These are phyloP conservation scores for Arachnopeziza araneosa DNA, from an alignment of 2,329 filamentous ascomycete species.

Conservation along the genomic window DNA sequence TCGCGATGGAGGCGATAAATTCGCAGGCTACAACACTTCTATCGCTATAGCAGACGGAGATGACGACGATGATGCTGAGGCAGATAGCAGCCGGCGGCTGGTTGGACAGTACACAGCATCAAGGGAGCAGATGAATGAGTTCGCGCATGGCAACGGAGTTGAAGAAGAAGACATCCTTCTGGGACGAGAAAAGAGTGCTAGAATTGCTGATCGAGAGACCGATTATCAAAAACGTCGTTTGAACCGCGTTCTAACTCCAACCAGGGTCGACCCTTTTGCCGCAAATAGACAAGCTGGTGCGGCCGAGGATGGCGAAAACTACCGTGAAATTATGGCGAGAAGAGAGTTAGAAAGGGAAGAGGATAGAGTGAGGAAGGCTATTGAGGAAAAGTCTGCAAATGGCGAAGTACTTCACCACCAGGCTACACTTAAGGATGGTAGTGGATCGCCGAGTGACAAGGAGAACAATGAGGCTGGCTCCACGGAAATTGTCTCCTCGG, in stretches of 20 bases:
- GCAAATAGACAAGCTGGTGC: slow-evolving; percentile 64
- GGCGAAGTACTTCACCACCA: slow-evolving; percentile 58
- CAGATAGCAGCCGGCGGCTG: slow-evolving; percentile 69
- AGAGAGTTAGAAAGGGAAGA: slow-evolving; percentile 92
- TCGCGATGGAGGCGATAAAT: slow-evolving; percentile 70
- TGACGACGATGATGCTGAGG: slow-evolving; percentile 69
- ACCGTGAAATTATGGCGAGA: slow-evolving; percentile 84
- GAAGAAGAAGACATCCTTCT: slow-evolving; percentile 89
- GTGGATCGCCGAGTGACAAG: slow-evolving; percentile 49
- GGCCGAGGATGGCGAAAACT: slow-evolving; percentile 69
- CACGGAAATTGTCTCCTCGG: slow-evolving; percentile 55
- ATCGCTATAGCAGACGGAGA: slow-evolving; percentile 68
- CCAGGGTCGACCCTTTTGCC: slow-evolving; percentile 79
- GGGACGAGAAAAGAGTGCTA: slow-evolving; percentile 79
- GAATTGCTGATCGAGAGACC: slow-evolving; percentile 88
- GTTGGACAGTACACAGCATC: slow-evolving; percentile 96
- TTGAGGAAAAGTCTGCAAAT: slow-evolving; percentile 63
- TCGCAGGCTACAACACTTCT: slow-evolving; percentile 83
- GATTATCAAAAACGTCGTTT: slow-evolving; percentile 97
- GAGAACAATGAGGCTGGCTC: slow-evolving; percentile 68
- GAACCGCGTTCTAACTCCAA: slow-evolving; percentile 80
- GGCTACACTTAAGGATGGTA: slow-evolving; percentile 66
- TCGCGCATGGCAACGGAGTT: slow-evolving; percentile 75
- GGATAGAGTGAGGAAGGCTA: slow-evolving; percentile 73
- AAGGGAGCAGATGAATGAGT: slow-evolving; percentile 87